These are phyloP conservation scores for Aspergillus viridinutans DNA, from an alignment of 2,329 filamentous ascomycete species.

Conservation along the genomic window DNA sequence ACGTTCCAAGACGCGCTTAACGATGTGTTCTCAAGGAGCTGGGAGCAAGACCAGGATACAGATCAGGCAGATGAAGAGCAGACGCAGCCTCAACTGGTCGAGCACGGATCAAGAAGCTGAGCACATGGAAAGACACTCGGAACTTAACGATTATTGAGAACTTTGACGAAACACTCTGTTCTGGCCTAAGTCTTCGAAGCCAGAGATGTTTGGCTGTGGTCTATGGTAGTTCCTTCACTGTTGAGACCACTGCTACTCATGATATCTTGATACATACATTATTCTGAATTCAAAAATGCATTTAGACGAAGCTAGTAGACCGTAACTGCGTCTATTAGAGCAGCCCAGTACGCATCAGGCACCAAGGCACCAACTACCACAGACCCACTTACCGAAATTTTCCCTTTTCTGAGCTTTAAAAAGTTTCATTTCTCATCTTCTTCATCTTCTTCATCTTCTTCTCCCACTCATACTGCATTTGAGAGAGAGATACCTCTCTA, in stretches of 20 bases:
- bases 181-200: not conserved
- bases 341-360: not conserved
- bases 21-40: constrained; percentile 55
- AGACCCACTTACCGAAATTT: constrained; percentile 5
- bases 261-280: not conserved
- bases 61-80: constrained; percentile 19
- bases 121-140: not conserved
- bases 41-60: constrained; percentile 36
- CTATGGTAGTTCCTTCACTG: not conserved
- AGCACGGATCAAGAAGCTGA: not conserved
- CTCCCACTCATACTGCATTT: not conserved
- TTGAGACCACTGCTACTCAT: not conserved
- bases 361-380: constrained; percentile 1
- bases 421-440: not conserved
- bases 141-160: not conserved
- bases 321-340: not conserved
- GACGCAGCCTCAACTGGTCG: constrained; percentile 7
- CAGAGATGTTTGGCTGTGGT: not conserved
- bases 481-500: too few relatives aligned
- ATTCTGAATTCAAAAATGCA: not conserved
- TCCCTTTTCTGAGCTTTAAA: constrained; percentile 1
- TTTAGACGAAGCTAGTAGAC: not conserved
- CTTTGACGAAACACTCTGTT: not conserved
- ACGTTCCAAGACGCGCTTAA: constrained; percentile 60
- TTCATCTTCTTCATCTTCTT: not conserved